Conservation (phyloP, 805 yeast species). For the Candida railenensis region DNA sequence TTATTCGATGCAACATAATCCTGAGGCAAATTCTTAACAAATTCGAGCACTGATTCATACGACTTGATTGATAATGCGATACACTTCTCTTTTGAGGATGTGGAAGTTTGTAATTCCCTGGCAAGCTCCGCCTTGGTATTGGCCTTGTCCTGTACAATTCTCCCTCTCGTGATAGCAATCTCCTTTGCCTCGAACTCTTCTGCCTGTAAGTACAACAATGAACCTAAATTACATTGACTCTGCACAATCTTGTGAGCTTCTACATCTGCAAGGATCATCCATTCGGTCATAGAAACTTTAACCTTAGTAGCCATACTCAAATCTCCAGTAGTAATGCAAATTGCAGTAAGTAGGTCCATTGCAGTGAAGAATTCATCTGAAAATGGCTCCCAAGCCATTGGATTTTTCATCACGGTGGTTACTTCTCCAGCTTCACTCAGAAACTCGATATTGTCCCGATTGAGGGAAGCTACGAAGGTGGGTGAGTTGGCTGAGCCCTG, state of each 20-base stretch:
- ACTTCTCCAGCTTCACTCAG: conserved; percentile 12
- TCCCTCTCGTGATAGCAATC: conserved; percentile 15
- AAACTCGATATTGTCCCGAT: conserved; percentile 14
- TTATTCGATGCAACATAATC: conserved; percentile 18
- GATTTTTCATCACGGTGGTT: conserved; percentile 30
- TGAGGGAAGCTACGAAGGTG: conserved; percentile 13
- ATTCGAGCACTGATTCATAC: conserved; percentile 34
- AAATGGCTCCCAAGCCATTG: conserved; percentile 68
- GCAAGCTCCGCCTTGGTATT: conserved; percentile 22
- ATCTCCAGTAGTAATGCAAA: conserved; percentile 70
- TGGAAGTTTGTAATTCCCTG: conserved; percentile 15
- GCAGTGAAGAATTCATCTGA: conserved; percentile 76
- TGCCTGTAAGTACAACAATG: conserved; percentile 65
- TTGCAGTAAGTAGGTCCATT: conserved; percentile 72
- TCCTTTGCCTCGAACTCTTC: conserved; percentile 59
- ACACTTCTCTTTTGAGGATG: conserved; percentile 21
- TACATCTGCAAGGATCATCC: conserved; percentile 73
- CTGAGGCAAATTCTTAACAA: conserved; percentile 29
- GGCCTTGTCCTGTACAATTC: conserved; percentile 4
- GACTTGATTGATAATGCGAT: conserved; percentile 30
- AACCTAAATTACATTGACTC: conserved; percentile 68
- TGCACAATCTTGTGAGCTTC: conserved; percentile 62
- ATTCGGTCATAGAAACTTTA: conserved; percentile 61
- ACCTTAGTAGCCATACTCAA: conserved; percentile 57
- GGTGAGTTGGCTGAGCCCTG: conserved; percentile 5